These are phyloP conservation scores for Penicillium corylophilum DNA, from an alignment of 2,329 filamentous ascomycete genomes.

Conservation along the genomic window DNA sequence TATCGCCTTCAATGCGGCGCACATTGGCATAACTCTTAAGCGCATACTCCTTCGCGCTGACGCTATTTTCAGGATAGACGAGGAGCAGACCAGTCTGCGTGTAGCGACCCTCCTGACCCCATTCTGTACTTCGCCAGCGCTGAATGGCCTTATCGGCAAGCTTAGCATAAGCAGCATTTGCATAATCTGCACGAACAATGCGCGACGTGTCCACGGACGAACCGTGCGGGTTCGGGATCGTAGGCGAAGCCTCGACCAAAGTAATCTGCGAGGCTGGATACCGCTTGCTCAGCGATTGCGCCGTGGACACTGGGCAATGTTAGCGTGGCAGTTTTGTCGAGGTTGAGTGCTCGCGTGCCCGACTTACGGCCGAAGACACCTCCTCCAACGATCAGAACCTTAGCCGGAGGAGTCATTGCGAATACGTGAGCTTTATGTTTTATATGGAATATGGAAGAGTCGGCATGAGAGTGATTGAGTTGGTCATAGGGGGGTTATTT, in stretches of 20 bases:
- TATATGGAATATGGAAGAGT: neutral
- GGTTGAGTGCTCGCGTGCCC: neutral
- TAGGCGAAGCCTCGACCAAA: slow-evolving; percentile 55
- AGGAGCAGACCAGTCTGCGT: slow-evolving; percentile 45
- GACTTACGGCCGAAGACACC: slow-evolving; percentile 46
- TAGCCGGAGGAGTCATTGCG: slow-evolving; percentile 33
- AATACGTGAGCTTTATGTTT: neutral
- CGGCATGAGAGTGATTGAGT: neutral
- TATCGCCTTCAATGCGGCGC: slow-evolving; percentile 32
- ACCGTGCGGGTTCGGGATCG: slow-evolving; percentile 58
- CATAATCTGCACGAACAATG: slow-evolving; percentile 74
- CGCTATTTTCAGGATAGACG: slow-evolving; percentile 35
- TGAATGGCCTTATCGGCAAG: slow-evolving; percentile 70
- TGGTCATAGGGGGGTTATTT: neutral
- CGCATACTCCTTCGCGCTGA: slow-evolving; percentile 36
- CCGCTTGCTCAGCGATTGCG: slow-evolving; percentile 67
- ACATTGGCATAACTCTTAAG: slow-evolving; percentile 44
- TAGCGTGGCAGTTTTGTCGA: neutral
- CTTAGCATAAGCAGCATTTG: slow-evolving; percentile 70
- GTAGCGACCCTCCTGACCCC: slow-evolving; percentile 46
- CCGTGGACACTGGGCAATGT: slow-evolving; percentile 55
- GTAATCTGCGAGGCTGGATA: slow-evolving; percentile 54
- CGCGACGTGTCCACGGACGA: slow-evolving; percentile 61
- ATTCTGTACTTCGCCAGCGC: slow-evolving; percentile 59
- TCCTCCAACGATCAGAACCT: slow-evolving; percentile 44